Conservation (phyloP, 306 rosid genomes). For the Quercus gilva region DNA sequence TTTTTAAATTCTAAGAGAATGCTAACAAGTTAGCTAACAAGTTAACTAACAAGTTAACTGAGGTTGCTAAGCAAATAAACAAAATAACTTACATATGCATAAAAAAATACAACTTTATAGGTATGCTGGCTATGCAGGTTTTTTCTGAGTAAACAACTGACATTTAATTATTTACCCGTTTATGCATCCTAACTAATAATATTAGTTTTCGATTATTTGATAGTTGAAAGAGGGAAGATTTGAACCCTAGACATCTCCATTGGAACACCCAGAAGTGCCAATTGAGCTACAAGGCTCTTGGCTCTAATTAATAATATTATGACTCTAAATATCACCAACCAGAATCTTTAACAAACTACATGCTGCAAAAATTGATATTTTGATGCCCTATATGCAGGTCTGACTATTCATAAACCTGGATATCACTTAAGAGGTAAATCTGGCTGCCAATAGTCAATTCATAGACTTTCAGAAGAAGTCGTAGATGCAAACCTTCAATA, state of each 20-base stretch:
- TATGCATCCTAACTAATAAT: background rate
- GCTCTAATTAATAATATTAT: background rate
- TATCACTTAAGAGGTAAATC: slow-evolving; percentile 16
- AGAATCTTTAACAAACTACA: background rate
- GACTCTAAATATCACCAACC: background rate
- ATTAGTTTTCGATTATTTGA: too few relatives aligned
- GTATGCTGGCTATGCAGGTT: background rate
- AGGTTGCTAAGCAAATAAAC: background rate
- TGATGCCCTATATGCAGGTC: background rate
- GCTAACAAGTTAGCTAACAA: background rate
- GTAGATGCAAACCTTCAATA: slow-evolving; percentile 64
- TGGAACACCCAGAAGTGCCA: too few relatives aligned
- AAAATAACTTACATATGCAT: background rate
- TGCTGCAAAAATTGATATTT: background rate
- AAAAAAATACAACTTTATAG: background rate
- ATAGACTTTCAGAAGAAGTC: slow-evolving; percentile 2
- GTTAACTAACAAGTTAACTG: background rate
- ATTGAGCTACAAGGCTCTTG: too few relatives aligned
- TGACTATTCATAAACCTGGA: background rate
- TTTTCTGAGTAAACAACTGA: background rate
- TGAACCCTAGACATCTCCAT: too few relatives aligned
- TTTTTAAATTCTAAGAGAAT: too few relatives aligned
- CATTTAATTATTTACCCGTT: background rate
- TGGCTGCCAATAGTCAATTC: background rate
- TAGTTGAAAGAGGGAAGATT: too few relatives aligned